Percentiles rank a stretch among this genome's conserved stretches.
These are phyloP conservation scores for Coriaria nepalensis DNA, from an alignment of 306 rosid genomes.

Conservation along the genomic window DNA sequence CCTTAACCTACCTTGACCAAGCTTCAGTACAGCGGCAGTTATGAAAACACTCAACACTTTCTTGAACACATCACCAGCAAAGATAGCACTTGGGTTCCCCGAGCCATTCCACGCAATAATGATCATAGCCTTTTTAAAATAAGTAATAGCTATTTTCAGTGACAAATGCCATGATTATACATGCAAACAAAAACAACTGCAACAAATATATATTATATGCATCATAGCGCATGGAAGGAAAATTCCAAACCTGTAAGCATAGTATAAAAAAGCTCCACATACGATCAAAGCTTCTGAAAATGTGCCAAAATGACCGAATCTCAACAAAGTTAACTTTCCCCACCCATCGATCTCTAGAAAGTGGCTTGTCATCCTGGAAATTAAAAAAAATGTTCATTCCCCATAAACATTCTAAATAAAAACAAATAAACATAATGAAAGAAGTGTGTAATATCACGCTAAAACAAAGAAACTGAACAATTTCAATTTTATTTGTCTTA, in stretches of 20 bases:
- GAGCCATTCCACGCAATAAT: constrained; percentile 90
- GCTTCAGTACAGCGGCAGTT: constrained; percentile 85
- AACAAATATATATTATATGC: not conserved
- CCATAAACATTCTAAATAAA: not conserved
- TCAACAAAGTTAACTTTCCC: constrained; percentile 94
- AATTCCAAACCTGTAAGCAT: constrained; percentile 66
- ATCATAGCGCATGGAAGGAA: constrained; percentile 7
- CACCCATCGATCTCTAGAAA: constrained; percentile 60
- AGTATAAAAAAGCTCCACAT: constrained; percentile 95
- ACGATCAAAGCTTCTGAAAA: constrained; percentile 96
- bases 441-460: too few relatives aligned
- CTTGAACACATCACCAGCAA: constrained; percentile 59
- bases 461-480: too few relatives aligned
- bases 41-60: constrained; percentile 80
- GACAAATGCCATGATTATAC: too few relatives aligned
- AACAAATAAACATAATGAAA: too few relatives aligned
- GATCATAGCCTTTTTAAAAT: constrained; percentile 65
- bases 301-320: constrained; percentile 92
- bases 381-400: constrained; percentile 1
- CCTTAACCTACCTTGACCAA: constrained; percentile 61
- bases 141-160: not conserved
- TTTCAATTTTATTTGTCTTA: too few relatives aligned
- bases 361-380: constrained; percentile 54
- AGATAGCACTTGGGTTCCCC: constrained; percentile 61
- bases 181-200: too few relatives aligned